phyloP scores from a whole-genome alignment of 306 rosid genomes.

The Lagenaria siceraria region DNA sequence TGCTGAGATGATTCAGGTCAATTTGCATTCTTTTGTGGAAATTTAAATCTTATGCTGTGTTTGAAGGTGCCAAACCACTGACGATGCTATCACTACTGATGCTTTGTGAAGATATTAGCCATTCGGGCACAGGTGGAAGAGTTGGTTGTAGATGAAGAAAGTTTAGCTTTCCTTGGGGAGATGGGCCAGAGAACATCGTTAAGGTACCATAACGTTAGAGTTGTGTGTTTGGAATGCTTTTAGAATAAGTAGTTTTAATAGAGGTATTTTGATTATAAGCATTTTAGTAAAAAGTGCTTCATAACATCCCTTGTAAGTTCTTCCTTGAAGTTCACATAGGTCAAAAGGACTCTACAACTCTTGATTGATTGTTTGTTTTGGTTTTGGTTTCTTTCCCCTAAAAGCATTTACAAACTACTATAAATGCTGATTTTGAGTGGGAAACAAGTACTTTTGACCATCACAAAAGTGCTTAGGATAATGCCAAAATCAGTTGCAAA shows the following conservation, averaged over 20 bases:
- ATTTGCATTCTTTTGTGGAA: not conserved
- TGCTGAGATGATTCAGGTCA: constrained; percentile 91
- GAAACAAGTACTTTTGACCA: not conserved
- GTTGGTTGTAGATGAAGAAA: constrained; percentile 70
- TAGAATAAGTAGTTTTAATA: not conserved
- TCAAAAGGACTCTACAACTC: not conserved
- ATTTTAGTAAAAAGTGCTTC: not conserved
- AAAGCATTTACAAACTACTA: not conserved
- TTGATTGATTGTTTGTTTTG: not conserved
- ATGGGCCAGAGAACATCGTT: constrained; percentile 69
- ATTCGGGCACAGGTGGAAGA: constrained; percentile 93
- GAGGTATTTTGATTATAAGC: not conserved
- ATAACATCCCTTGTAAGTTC: not conserved
- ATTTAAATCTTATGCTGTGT: not conserved
- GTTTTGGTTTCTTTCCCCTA: too few relatives aligned
- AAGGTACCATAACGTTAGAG: constrained; percentile 27
- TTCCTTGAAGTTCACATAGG: not conserved
- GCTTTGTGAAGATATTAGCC: constrained; percentile 56
- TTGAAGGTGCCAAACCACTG: constrained; percentile 1
- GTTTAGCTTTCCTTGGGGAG: constrained; percentile 90
- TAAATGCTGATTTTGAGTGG: not conserved
- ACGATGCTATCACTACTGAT: not conserved
- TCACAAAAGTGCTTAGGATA: not conserved
- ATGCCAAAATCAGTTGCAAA: not conserved
- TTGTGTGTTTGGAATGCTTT: not conserved